Evolutionary conservation across 2,329 filamentous ascomycete species (phyloP), one percentile per base, ranked within the genome.

Genomic region (Rhynchosporium agropyri): DNA sequence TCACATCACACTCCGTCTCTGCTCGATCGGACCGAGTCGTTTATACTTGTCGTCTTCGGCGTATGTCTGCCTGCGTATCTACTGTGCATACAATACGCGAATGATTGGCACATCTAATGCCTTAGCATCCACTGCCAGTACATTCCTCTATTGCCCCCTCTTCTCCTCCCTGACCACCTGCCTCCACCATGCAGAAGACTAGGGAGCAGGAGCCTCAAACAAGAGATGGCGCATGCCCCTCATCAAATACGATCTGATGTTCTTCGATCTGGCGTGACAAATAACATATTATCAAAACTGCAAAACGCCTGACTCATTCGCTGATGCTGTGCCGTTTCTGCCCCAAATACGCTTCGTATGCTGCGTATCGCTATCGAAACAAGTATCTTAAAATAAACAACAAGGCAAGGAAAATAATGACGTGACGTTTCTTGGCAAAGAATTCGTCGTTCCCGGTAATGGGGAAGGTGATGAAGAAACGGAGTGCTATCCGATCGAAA

Each of bases 241-340:
- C 43, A 10, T 6, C 33, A 36, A 10, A 36, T 20, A 20, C 20
- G 20, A 20, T 20, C 20, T 20, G 20, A 20, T 20, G 20, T n/a
- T 3, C 42, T n/a, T 10, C 28, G 51, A 15, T 54, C 51, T 29
- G 51, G 9, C 33, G 13, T n/a, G 33, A n/a, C 38, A 54, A 54
- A 28, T 28, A 53, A 38, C 36, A 43, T 42, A 29, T 51, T 49
- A 50, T 28, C 12, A 57, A 60, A 45, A 53, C 26, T 36, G 33
- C 33, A n/a, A 28, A 67, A 66, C 65, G 60, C 65, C 67, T 54
- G 51, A 68, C 65, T 66, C 64, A 62, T 63, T 20, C 63, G 67
- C 67, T 68, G 67, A 67, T 68, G 63, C 61, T 58, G 40, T 58
- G 42, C 59, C 63, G 61, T 65, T 42, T 66, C 61, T 66, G 43